phyloP scores from a whole-genome alignment of 192 early-diverging fungal genomes.

The Coemansia sp. region DNA sequence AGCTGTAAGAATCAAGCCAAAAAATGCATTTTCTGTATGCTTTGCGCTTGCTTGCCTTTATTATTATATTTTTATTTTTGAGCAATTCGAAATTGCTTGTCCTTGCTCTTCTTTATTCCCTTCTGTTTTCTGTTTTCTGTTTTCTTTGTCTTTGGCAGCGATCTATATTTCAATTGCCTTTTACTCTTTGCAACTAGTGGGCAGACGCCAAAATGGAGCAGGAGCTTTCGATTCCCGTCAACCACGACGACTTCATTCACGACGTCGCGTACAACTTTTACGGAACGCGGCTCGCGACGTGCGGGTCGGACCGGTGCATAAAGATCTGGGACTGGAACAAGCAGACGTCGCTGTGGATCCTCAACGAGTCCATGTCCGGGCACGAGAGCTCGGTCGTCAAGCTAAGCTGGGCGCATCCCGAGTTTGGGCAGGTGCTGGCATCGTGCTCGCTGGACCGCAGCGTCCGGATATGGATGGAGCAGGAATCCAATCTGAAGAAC shows the following conservation, averaged over 20 bases:
- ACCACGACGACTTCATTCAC: constrained; percentile 89
- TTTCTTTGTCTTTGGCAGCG: background rate
- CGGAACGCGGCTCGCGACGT: constrained; percentile 86
- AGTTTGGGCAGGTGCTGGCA: constrained; percentile 89
- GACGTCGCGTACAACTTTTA: constrained; percentile 91
- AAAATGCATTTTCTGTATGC: too few species aligned
- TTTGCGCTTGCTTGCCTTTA: background rate
- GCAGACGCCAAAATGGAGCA: constrained; percentile 33
- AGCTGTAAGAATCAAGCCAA: too few species aligned
- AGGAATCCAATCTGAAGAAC: constrained; percentile 62
- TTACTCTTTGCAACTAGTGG: background rate
- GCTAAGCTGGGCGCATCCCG: constrained; percentile 96
- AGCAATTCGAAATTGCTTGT: background rate
- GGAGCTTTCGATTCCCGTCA: constrained; percentile 52
- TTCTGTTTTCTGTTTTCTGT: background rate
- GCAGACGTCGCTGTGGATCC: constrained; percentile 68
- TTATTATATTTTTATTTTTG: background rate
- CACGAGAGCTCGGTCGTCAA: constrained; percentile 87
- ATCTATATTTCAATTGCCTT: background rate
- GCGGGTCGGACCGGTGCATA: constrained; percentile 89
- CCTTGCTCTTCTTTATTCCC: background rate
- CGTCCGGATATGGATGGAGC: constrained; percentile 91
- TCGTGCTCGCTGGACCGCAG: constrained; percentile 91
- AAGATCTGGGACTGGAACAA: constrained; percentile 92
- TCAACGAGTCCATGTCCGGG: constrained; percentile 68